Base-by-base conservation (phyloP, 495 filamentous ascomycete genomes). In the Darksidea phi region DNA sequence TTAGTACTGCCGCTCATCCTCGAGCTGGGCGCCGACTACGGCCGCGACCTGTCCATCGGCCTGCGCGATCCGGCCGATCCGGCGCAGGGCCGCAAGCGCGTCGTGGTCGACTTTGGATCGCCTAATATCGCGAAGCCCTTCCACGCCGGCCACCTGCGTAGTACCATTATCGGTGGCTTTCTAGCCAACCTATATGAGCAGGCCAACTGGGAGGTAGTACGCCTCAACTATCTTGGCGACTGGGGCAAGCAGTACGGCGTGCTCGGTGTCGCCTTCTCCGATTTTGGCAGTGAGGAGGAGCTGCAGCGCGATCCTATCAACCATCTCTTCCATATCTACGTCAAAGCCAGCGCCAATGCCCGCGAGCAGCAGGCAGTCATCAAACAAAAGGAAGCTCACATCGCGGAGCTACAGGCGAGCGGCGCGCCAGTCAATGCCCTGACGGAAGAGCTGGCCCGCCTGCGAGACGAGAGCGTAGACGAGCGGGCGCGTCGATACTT, bases 91-190 rank as follows among this genome's bases (percentile, higher is more conserved):
- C 66, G 59, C 18, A 79, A 79, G 68, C 75, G 66, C 60, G 68
- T 80, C 5, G 65, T 82, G 21, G 73, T 82, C 15, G 88, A 91
- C 71, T 91, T 90, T 71, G 88, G 85, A 5, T 88, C 84, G 21
- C 88, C 88, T 13, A 91, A 91, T 66, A 87, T 91, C 59, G 87
- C 86, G 48, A 88, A 86, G 67, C 83, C 86, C 12, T 91, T 91
- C 76, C 86, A 88, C 64, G 84, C 82, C n/a, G 83, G 84, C 49
- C 88, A 91, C 73, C 71, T 91, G 68, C 77, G 87, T 28, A 88
- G 85, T 76, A 90, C 88, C 17, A 88, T 91, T 67, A 84, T 90
- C 48, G 88, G 88, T 57, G 84, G 84, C 54, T 89, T 87, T 70
- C 74, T 90, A 24, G 77, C 84, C 49, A 89, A 88, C 65, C 74